These are phyloP conservation scores for Candida takata DNA, from an alignment of 805 yeast species.

Conservation along the genomic window DNA sequence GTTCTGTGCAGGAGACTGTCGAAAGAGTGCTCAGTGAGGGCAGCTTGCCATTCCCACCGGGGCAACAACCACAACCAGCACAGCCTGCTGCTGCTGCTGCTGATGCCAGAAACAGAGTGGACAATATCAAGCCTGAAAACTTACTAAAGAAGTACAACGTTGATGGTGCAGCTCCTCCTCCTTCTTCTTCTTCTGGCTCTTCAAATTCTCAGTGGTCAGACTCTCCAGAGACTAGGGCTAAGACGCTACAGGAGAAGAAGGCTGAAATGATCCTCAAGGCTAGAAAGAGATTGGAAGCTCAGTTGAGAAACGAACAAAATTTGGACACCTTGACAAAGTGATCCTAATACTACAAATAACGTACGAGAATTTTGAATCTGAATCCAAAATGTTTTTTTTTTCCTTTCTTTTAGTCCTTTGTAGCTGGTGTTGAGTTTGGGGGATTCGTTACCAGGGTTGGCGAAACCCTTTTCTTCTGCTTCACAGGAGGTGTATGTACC, in stretches of 20 bases:
- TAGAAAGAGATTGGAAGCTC: conserved; percentile 45
- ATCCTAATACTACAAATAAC: no score
- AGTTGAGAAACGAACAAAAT: conserved; percentile 22
- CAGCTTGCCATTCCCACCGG: conserved; percentile 51
- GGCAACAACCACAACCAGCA: conserved; percentile 13
- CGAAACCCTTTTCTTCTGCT: conserved; percentile 25
- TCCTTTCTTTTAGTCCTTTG: background rate
- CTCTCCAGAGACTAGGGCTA: conserved; percentile 36
- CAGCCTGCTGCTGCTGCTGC: conserved; percentile 9
- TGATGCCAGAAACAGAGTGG: conserved; percentile 15
- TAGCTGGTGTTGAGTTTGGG: no score
- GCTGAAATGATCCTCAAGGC: conserved; percentile 56
- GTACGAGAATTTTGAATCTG: no score
- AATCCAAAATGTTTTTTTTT: no score
- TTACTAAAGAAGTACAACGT: conserved; percentile 39
- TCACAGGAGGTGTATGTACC: conserved; percentile 10
- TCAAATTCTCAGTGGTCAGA: conserved; percentile 32
- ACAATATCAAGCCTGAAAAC: conserved; percentile 23
- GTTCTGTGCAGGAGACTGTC: conserved; percentile 76
- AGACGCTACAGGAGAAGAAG: conserved; percentile 40
- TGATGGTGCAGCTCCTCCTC: conserved; percentile 15
- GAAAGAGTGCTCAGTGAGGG: conserved; percentile 61
- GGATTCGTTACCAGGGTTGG: conserved; percentile 9
- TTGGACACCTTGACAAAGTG: conserved; percentile 10
- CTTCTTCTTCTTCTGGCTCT: conserved; percentile 1